Conservation (phyloP, 1,284 basidiomycete species). For the Xanthoconium separans region DNA sequence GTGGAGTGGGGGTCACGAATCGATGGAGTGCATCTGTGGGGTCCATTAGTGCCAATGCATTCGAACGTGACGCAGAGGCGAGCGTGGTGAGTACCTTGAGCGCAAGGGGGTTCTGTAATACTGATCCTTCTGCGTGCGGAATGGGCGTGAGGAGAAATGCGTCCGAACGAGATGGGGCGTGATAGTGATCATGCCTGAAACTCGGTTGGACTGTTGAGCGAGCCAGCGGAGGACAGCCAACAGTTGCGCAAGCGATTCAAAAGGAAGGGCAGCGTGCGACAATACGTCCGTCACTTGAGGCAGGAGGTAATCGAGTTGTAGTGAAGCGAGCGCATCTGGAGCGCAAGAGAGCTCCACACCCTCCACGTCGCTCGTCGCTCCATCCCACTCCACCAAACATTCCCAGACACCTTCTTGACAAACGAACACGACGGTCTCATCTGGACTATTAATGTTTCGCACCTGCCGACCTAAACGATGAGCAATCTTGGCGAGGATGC, state of each 20-base stretch:
- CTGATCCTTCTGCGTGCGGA: constrained; percentile 32
- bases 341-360: constrained; percentile 42
- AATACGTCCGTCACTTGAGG: constrained; percentile 46
- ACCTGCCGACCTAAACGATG: constrained; percentile 38
- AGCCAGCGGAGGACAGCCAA: constrained; percentile 64
- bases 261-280: constrained; percentile 42
- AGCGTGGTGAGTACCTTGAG: constrained; percentile 63
- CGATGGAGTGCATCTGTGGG: constrained; percentile 69
- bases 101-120: constrained; percentile 50
- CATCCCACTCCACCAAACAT: constrained; percentile 63
- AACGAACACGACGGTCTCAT: constrained; percentile 40
- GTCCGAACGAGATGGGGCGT: constrained; percentile 55
- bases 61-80: constrained; percentile 62
- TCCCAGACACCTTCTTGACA: constrained; percentile 63
- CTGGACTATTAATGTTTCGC: constrained; percentile 24
- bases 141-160: constrained; percentile 56
- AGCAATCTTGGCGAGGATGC: constrained; percentile 65
- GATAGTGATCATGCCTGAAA: constrained; percentile 54
- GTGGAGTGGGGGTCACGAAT: constrained; percentile 66
- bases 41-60: constrained; percentile 60
- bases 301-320: constrained; percentile 57
- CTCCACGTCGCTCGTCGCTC: constrained; percentile 38
- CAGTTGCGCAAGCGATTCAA: constrained; percentile 55
- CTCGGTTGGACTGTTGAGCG: constrained; percentile 52
- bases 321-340: constrained; percentile 38